These are phyloP conservation scores for Nevesoporus exiguus DNA, from an alignment of 768 basidiomycete species.

Conservation along the genomic window DNA sequence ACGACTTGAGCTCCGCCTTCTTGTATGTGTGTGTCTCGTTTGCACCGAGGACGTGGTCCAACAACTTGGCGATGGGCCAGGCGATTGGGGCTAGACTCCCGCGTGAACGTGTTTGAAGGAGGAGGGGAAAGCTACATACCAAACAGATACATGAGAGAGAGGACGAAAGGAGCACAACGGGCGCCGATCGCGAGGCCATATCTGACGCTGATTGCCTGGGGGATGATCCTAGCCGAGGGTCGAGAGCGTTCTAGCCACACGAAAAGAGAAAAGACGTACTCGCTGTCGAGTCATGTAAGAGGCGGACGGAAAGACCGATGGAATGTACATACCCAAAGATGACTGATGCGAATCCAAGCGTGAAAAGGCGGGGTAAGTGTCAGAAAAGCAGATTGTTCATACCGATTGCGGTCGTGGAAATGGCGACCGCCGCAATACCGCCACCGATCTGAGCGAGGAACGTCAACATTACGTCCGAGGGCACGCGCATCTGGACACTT, in stretches of 20 bases:
- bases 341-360: slow-evolving; percentile 38
- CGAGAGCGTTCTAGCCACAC: not conserved
- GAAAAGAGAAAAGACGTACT: slow-evolving; percentile 26
- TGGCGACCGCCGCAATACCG: slow-evolving; percentile 69
- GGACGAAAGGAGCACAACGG: slow-evolving; percentile 70
- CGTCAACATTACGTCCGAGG: slow-evolving; percentile 50
- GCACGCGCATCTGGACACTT: slow-evolving; percentile 38
- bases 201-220: slow-evolving; percentile 71
- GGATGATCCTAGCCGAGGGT: slow-evolving; percentile 48
- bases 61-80: slow-evolving; percentile 63
- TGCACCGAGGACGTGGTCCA: slow-evolving; percentile 77
- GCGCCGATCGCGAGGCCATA: slow-evolving; percentile 83
- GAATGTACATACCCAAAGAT: slow-evolving; percentile 69
- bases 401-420: slow-evolving; percentile 65
- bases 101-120: not conserved
- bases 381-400: slow-evolving; percentile 18
- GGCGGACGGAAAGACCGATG: not conserved
- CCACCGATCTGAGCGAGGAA: slow-evolving; percentile 48
- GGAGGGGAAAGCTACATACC: slow-evolving; percentile 19
- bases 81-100: slow-evolving; percentile 65
- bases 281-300: slow-evolving; percentile 29
- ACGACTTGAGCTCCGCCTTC: slow-evolving; percentile 76
- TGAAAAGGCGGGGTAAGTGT: not conserved
- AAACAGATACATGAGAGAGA: slow-evolving; percentile 66
- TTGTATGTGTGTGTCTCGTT: slow-evolving; percentile 75